Evolutionary conservation across 345 rosid species (phyloP).

Genomic region (Psidium friedrichsthalianum): DNA sequence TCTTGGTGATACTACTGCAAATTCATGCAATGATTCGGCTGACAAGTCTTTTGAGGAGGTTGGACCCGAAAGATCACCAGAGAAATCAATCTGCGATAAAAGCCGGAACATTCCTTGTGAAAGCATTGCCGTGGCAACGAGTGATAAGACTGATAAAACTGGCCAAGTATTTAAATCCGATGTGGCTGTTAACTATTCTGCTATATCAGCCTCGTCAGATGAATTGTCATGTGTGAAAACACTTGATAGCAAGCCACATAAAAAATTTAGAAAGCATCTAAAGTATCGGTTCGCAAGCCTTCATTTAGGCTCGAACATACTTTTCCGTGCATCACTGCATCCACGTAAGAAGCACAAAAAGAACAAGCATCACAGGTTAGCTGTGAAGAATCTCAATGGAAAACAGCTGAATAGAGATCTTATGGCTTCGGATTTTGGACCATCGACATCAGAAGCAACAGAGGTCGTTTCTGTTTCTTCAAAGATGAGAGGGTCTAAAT

Average conservation of each 20-base stretch:
- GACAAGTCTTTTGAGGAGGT: neutral
- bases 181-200: constrained; percentile 2
- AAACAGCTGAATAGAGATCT: constrained; percentile 10
- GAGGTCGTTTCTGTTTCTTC: constrained; percentile 6
- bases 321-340: constrained; percentile 30
- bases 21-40: neutral
- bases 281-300: constrained; percentile 19
- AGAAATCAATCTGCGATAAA: constrained; percentile 4
- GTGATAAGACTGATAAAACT: constrained; percentile 13
- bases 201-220: neutral
- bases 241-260: constrained; percentile 5
- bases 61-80: constrained; percentile 1
- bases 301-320: constrained; percentile 29
- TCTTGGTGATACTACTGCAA: neutral
- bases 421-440: constrained; percentile 24
- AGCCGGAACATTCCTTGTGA: constrained; percentile 14
- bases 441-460: constrained; percentile 40
- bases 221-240: constrained; percentile 10
- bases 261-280: constrained; percentile 26
- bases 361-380: constrained; percentile 17
- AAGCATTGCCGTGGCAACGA: neutral
- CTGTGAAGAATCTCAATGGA: constrained; percentile 16
- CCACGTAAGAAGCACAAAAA: constrained; percentile 31
- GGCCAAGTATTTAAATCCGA: constrained; percentile 6
- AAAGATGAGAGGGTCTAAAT: constrained; percentile 4